These are phyloP conservation scores for Malassezia slooffiae DNA, from an alignment of 1,284 basidiomycete genomes.

Conservation along the genomic window DNA sequence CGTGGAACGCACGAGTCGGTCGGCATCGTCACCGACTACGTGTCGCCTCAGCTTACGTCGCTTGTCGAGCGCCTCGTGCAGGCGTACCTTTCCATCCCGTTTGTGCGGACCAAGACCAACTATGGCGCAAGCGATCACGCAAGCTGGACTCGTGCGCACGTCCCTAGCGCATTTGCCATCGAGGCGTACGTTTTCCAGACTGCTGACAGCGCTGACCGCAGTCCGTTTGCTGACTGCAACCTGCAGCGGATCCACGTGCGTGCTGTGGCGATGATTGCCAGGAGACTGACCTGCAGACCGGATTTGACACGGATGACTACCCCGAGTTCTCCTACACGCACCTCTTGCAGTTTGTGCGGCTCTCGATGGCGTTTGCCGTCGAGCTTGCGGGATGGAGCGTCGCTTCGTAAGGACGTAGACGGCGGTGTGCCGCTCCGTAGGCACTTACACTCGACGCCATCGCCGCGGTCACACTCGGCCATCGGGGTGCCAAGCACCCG, in stretches of 20 bases:
- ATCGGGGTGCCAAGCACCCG: too few species aligned
- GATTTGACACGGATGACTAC: constrained; percentile 21
- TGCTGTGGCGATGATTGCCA: background rate
- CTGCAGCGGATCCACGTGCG: constrained; percentile 27
- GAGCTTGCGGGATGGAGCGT: constrained; percentile 41
- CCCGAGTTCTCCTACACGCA: constrained; percentile 37
- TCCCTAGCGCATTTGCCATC: constrained; percentile 46
- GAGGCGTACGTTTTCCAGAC: constrained; percentile 17
- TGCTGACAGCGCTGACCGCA: constrained; percentile 14
- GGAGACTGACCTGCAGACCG: too few species aligned
- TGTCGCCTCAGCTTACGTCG: constrained; percentile 59
- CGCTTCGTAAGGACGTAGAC: too few species aligned
- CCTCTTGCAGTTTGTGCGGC: constrained; percentile 34
- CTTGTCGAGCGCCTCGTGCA: constrained; percentile 64
- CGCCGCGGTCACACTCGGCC: too few species aligned
- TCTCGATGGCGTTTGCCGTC: constrained; percentile 33
- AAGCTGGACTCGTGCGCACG: constrained; percentile 46
- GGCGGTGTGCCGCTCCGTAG: too few species aligned
- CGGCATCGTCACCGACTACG: constrained; percentile 80
- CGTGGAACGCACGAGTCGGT: constrained; percentile 71
- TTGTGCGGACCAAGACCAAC: constrained; percentile 60
- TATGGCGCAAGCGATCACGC: constrained; percentile 78
- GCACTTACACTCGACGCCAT: too few species aligned
- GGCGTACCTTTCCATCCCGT: constrained; percentile 52
- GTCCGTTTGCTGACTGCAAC: constrained; percentile 33